Evolutionary conservation across 2,329 filamentous ascomycete species (phyloP).

Genomic region (Epichloe coenophiala): DNA sequence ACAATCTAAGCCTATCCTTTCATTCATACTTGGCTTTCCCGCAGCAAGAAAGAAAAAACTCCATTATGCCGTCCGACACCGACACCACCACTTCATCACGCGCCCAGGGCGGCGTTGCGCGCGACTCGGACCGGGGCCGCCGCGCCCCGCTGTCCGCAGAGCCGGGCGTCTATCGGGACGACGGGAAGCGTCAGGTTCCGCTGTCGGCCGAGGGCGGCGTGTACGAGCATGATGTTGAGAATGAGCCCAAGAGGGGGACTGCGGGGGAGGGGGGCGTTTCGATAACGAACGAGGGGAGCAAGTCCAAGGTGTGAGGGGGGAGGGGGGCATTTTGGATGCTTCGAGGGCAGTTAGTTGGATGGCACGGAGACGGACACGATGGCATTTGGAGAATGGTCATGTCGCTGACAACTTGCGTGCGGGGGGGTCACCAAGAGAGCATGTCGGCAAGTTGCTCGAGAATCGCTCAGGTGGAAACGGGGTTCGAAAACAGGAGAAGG

Average conservation of each 20-base stretch:
- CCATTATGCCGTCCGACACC: not conserved
- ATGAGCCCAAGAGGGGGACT: conserved; percentile 3
- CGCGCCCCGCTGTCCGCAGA: conserved; percentile 1
- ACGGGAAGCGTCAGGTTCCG: not conserved
- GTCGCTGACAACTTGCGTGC: too few relatives aligned
- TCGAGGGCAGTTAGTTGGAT: not conserved
- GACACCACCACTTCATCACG: not conserved
- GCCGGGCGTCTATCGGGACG: not conserved
- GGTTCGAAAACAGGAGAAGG: too few relatives aligned
- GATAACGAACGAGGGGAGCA: not conserved
- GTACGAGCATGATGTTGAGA: conserved; percentile 1
- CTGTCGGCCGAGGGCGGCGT: conserved; percentile 4
- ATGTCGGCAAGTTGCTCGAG: too few relatives aligned
- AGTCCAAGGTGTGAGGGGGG: not conserved
- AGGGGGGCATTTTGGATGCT: too few relatives aligned
- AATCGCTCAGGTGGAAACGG: too few relatives aligned
- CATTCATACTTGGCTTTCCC: not conserved
- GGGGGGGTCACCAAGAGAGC: too few relatives aligned
- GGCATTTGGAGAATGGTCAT: too few relatives aligned
- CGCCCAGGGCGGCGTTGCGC: not conserved
- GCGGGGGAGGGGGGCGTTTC: conserved; percentile 3
- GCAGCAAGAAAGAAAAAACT: too few relatives aligned
- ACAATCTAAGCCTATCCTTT: too few relatives aligned
- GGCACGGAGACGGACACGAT: not conserved
- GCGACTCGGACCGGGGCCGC: not conserved